Conservation (phyloP, 768 basidiomycete species). For the Suillus lakei region DNA sequence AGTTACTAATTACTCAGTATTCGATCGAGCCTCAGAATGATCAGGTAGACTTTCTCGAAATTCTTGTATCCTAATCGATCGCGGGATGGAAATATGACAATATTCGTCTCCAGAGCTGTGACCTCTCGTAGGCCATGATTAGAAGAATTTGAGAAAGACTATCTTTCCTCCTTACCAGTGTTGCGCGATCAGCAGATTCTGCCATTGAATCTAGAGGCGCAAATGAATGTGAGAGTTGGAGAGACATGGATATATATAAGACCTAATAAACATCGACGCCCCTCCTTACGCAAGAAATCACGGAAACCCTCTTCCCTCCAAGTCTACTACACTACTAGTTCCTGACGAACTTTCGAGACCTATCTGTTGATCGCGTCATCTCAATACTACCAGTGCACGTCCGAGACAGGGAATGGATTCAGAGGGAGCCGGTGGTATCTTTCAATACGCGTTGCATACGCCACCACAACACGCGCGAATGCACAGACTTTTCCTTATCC, state of each 20-base stretch:
- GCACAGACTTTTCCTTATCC: constrained; percentile 11
- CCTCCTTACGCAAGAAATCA: background rate
- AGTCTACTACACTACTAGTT: background rate
- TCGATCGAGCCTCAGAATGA: background rate
- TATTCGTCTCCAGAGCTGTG: background rate
- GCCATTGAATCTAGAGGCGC: background rate
- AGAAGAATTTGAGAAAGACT: background rate
- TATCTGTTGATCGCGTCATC: background rate
- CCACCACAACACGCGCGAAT: background rate
- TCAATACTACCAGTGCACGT: background rate
- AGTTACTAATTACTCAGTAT: background rate
- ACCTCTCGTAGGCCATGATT: background rate
- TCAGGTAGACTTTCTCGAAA: background rate
- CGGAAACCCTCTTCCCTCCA: background rate
- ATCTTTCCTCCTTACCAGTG: background rate
- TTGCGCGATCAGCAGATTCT: background rate
- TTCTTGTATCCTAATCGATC: background rate
- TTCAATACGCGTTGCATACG: background rate
- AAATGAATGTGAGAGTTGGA: background rate
- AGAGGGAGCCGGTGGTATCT: background rate
- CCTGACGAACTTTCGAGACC: background rate
- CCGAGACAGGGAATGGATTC: background rate
- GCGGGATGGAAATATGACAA: background rate
- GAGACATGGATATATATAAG: background rate
- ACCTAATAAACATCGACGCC: background rate